Conservation (phyloP, 768 basidiomycete genomes). For the Wakefieldia striispora region DNA sequence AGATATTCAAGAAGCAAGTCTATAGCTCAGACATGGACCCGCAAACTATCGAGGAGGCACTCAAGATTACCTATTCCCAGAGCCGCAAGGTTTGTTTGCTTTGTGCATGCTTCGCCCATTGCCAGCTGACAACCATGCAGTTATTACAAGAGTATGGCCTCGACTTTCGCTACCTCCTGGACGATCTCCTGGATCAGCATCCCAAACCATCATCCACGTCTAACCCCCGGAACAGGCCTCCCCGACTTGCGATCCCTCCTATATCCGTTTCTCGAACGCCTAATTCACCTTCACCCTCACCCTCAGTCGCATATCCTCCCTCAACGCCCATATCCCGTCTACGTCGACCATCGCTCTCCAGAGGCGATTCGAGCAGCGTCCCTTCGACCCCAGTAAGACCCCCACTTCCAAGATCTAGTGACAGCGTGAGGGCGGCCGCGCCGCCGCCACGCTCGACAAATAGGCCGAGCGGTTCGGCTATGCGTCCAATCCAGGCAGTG, state of each 20-base stretch:
- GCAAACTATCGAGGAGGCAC: constrained; percentile 71
- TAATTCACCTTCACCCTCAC: constrained; percentile 12
- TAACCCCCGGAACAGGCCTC: constrained; percentile 23
- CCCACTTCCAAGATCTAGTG: constrained; percentile 30
- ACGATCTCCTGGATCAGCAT: constrained; percentile 57
- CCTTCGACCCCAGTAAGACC: constrained; percentile 12
- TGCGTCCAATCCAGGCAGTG: constrained; percentile 49
- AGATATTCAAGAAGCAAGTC: constrained; percentile 88
- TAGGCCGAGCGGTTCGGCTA: constrained; percentile 53
- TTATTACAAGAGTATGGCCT: constrained; percentile 91
- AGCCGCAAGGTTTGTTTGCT: constrained; percentile 67
- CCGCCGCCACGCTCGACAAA: constrained; percentile 66
- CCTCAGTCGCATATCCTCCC: constrained; percentile 15
- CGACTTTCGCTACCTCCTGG: constrained; percentile 92
- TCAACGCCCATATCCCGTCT: constrained; percentile 29
- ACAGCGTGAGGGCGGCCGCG: constrained; percentile 38
- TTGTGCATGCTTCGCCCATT: background rate
- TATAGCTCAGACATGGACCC: constrained; percentile 78
- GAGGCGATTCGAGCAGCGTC: constrained; percentile 27
- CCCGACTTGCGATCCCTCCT: constrained; percentile 25
- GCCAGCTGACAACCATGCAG: constrained; percentile 34
- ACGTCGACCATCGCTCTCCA: constrained; percentile 25
- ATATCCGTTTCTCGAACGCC: constrained; percentile 16
- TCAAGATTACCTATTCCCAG: constrained; percentile 74
- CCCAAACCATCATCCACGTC: constrained; percentile 38